phyloP scores from a whole-genome alignment of 2,329 filamentous ascomycete species.

The Coniochaeta pulveracea region DNA sequence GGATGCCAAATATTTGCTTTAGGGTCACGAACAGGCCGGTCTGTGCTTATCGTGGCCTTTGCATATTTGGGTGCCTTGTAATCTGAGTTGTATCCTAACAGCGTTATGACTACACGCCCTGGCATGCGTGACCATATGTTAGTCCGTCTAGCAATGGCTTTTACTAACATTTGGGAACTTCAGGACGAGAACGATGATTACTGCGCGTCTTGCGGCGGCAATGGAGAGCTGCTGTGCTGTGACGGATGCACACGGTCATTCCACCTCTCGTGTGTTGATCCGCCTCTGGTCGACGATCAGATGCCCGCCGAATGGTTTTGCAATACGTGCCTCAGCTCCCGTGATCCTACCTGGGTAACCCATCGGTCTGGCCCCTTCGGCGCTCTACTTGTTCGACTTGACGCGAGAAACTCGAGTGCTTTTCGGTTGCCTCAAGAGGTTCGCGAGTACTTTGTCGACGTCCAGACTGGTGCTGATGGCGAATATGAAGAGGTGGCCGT shows the following conservation, averaged over 20 bases:
- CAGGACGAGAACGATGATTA: conserved; percentile 77
- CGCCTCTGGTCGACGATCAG: conserved; percentile 53
- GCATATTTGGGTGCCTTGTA: too few species aligned
- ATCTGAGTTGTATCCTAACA: too few species aligned
- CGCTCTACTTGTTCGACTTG: conserved; percentile 50
- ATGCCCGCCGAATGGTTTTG: conserved; percentile 78
- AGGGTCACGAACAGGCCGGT: too few species aligned
- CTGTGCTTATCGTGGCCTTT: too few species aligned
- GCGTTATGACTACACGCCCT: too few species aligned
- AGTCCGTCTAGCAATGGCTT: too few species aligned
- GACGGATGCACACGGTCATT: conserved; percentile 86
- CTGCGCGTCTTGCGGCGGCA: conserved; percentile 76
- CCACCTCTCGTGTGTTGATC: conserved; percentile 81
- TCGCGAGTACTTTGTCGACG: conserved; percentile 68
- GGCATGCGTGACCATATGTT: conserved; percentile 1
- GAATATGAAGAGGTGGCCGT: conserved; percentile 62
- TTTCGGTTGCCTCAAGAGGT: conserved; percentile 62
- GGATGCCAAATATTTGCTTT: too few species aligned
- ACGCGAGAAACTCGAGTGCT: conserved; percentile 58
- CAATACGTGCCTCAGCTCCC: conserved; percentile 51
- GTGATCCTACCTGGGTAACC: conserved; percentile 34
- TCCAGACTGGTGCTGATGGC: conserved; percentile 64
- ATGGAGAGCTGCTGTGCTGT: conserved; percentile 81
- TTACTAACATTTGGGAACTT: too few species aligned
- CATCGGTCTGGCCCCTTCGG: conserved; percentile 51